phyloP scores from a whole-genome alignment of 495 filamentous ascomycete species.

The Halenospora varia region DNA sequence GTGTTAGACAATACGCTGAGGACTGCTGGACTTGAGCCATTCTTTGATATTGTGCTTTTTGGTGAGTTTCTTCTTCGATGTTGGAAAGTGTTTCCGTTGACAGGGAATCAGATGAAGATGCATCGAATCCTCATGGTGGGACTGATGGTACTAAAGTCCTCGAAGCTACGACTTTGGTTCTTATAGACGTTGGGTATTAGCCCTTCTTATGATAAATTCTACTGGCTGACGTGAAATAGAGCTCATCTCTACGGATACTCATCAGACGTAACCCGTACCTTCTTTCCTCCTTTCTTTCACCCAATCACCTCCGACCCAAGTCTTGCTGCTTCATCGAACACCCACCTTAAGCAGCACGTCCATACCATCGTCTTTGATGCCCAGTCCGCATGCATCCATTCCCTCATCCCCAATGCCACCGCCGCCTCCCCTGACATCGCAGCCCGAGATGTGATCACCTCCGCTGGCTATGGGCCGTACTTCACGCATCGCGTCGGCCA shows the following conservation, averaged over 20 bases:
- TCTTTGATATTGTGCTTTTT: conserved; percentile 56
- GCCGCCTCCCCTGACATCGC: too few species aligned
- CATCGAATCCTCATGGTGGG: conserved; percentile 50
- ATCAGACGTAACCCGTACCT: conserved; percentile 54
- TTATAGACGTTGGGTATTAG: conserved; percentile 52
- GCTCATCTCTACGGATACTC: conserved; percentile 54
- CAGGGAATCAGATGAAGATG: conserved; percentile 53
- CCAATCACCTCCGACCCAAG: conserved; percentile 20
- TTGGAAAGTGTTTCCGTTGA: too few species aligned
- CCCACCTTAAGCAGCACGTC: too few species aligned
- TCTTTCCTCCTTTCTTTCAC: conserved; percentile 39
- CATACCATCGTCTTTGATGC: too few species aligned
- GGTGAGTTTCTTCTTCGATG: too few species aligned
- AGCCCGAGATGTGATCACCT: too few species aligned
- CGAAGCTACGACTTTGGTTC: conserved; percentile 44
- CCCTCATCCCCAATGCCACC: too few species aligned
- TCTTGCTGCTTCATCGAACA: too few species aligned
- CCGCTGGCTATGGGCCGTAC: too few species aligned
- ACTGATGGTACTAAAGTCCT: conserved; percentile 44
- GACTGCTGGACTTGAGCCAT: conserved; percentile 43
- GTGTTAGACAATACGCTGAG: conserved; percentile 45
- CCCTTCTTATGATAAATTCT: background rate
- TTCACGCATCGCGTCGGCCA: too few species aligned
- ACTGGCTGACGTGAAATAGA: conserved; percentile 24
- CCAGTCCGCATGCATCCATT: too few species aligned